Conservation (phyloP, 2,329 filamentous ascomycete genomes). For the Ophiocordyceps robertsii region DNA sequence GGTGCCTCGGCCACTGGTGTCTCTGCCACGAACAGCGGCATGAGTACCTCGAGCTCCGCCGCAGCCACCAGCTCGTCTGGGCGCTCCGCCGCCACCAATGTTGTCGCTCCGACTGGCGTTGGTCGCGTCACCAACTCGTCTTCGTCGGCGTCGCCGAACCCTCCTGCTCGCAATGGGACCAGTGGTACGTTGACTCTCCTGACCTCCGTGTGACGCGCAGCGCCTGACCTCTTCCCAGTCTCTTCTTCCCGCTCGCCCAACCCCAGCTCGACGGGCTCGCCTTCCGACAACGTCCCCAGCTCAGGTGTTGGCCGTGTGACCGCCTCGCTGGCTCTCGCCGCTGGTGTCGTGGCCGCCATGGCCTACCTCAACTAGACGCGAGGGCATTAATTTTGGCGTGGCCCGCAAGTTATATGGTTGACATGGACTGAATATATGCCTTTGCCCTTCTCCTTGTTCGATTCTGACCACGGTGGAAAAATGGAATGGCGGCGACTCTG, state of each 20-base stretch:
- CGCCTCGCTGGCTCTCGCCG: constrained; percentile 18
- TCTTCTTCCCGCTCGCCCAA: neutral
- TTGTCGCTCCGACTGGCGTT: neutral
- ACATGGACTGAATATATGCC: neutral
- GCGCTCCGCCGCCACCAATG: neutral
- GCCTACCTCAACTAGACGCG: constrained; percentile 17
- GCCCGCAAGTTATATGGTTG: neutral
- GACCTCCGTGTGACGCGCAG: neutral
- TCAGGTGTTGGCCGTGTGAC: constrained; percentile 15
- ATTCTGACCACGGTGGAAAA: neutral
- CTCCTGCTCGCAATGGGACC: neutral
- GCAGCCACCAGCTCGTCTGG: too few relatives aligned
- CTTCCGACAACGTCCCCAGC: constrained; percentile 13
- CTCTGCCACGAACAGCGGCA: too few relatives aligned
- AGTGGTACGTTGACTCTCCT: neutral
- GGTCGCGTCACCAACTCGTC: neutral
- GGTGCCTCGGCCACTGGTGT: too few relatives aligned
- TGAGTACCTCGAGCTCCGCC: too few relatives aligned
- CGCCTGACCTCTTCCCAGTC: neutral
- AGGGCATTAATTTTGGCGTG: too few relatives aligned
- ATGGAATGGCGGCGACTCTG: neutral
- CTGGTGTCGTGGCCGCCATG: constrained; percentile 19
- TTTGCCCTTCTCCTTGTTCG: neutral
- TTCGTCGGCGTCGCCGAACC: neutral
- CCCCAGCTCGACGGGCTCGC: constrained; percentile 2